Conservation (phyloP, 306 rosid species). For the Pterocarpus macrocarpus region DNA sequence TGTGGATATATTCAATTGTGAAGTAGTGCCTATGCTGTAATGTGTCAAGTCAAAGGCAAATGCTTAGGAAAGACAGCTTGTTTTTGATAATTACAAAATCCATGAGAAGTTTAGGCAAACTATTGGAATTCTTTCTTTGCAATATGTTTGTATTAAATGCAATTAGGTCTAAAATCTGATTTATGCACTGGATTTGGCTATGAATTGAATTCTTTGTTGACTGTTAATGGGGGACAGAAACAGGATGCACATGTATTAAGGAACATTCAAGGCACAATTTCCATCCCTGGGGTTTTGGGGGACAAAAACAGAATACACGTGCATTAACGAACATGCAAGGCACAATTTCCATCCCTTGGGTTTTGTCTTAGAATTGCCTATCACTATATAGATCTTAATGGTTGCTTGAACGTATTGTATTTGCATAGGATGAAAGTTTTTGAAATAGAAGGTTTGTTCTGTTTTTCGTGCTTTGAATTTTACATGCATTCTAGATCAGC, state of each 20-base stretch:
- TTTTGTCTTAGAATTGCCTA: background rate
- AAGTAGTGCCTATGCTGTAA: background rate
- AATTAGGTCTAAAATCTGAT: background rate
- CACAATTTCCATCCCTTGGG: background rate
- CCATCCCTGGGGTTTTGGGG: background rate
- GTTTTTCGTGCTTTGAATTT: constrained; percentile 31
- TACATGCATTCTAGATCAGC: constrained; percentile 12
- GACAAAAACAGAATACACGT: background rate
- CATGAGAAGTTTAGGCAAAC: constrained; percentile 5
- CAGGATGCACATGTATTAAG: too few species aligned
- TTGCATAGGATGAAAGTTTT: constrained; percentile 10
- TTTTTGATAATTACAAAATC: constrained; percentile 5
- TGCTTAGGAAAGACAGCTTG: background rate
- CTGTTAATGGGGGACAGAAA: background rate
- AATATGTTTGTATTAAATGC: constrained; percentile 1
- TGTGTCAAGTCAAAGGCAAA: background rate
- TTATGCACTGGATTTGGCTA: background rate
- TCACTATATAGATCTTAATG: background rate
- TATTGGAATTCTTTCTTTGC: background rate
- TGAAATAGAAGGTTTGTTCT: background rate
- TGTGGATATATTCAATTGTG: constrained; percentile 5
- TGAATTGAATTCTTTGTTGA: constrained; percentile 1
- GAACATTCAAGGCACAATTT: too few species aligned
- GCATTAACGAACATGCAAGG: constrained; percentile 16
- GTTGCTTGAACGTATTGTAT: background rate